Conservation (phyloP, 176 grass and related monocot genomes). For the Eleusine indica region DNA sequence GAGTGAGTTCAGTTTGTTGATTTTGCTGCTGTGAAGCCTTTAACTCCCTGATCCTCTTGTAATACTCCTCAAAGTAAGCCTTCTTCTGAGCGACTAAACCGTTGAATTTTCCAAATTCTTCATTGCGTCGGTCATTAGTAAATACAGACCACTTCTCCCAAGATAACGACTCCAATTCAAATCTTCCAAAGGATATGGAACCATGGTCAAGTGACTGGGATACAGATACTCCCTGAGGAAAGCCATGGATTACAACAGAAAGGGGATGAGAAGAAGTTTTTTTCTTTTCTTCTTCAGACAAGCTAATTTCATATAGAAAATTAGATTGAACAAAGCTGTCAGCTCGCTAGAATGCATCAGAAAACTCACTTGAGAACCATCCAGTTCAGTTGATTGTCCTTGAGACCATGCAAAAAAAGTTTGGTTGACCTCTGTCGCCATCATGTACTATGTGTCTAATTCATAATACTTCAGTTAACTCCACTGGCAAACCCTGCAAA, state of each 20-base stretch:
- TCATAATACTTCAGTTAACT: constrained; percentile 28
- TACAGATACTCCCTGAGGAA: constrained; percentile 66
- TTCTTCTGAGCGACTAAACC: constrained; percentile 96
- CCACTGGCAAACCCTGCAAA: constrained; percentile 28
- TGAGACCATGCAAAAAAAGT: constrained; percentile 87
- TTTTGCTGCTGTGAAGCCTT: constrained; percentile 81
- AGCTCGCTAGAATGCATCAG: neutral
- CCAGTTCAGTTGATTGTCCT: constrained; percentile 64
- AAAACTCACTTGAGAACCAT: constrained; percentile 68
- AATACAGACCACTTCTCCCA: constrained; percentile 99
- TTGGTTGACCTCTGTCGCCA: constrained; percentile 77
- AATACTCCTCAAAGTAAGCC: constrained; percentile 98
- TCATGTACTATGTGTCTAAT: constrained; percentile 35
- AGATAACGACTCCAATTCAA: constrained; percentile 81
- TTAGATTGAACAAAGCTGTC: neutral
- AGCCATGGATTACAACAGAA: constrained; percentile 31
- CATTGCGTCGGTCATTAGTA: constrained; percentile 82
- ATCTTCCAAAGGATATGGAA: constrained; percentile 95
- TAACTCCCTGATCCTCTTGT: constrained; percentile 82
- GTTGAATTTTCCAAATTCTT: constrained; percentile 97
- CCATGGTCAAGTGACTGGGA: constrained; percentile 92
- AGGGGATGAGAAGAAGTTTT: constrained; percentile 12
- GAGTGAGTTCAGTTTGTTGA: constrained; percentile 82
- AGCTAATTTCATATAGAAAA: neutral
- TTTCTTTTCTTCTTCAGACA: neutral